Conservation (phyloP, 441 rosid species). For the Omphalea diandra region DNA sequence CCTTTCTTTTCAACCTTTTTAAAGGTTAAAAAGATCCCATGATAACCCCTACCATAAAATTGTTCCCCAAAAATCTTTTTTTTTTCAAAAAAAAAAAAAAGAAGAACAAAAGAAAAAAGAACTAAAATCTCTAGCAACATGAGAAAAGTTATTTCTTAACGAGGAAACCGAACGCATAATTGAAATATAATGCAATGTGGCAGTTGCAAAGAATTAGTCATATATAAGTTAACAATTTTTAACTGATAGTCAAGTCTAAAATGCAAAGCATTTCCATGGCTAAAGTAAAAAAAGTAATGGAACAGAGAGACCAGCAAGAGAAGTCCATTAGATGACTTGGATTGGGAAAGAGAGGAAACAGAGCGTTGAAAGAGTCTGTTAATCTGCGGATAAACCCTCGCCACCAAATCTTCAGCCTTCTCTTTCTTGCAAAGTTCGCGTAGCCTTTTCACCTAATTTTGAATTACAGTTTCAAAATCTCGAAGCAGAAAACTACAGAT, state of each 20-base stretch:
- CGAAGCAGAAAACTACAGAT: not conserved
- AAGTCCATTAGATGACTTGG: slow-evolving; percentile 62
- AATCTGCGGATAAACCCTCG: slow-evolving; percentile 77
- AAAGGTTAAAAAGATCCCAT: not conserved
- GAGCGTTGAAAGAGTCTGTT: slow-evolving; percentile 91
- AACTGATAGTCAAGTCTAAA: too few relatives aligned
- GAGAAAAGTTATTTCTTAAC: not conserved
- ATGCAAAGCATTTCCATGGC: too few relatives aligned
- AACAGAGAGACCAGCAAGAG: slow-evolving; percentile 64
- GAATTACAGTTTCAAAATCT: not conserved
- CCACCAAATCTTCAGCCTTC: slow-evolving; percentile 76
- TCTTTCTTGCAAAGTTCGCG: slow-evolving; percentile 62
- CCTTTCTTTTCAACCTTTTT: not conserved
- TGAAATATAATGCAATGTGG: too few relatives aligned
- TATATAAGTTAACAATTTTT: too few relatives aligned
- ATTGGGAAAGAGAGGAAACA: slow-evolving; percentile 65
- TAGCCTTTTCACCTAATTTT: slow-evolving; percentile 67
- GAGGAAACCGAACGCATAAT: too few relatives aligned
- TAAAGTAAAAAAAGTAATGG: not conserved
- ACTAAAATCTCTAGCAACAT: not conserved
- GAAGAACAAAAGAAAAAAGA: not conserved
- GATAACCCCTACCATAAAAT: not conserved
- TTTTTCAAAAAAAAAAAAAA: not conserved
- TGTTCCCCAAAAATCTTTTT: too few relatives aligned
- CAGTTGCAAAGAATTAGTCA: too few relatives aligned